Evolutionary conservation across 2,329 filamentous ascomycete species (phyloP), one percentile per base, ranked within the genome.

Genomic region (Ophiostoma sp.): DNA sequence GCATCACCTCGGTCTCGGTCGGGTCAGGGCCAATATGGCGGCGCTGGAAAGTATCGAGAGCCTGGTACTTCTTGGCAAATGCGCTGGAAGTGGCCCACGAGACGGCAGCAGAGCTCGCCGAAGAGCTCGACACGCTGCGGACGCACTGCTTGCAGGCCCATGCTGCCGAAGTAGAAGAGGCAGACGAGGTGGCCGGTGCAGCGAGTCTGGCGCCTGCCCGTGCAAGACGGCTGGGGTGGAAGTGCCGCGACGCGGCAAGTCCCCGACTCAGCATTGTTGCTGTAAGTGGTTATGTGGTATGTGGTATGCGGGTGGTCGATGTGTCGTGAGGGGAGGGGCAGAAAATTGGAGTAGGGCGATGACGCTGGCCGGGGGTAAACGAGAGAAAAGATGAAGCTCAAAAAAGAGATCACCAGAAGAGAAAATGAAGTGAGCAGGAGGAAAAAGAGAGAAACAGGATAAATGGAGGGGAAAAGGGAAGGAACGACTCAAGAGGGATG

Each of bases 11-110:
- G 0, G 90, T 88, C 72, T 93, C 90, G 61, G 86, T 84, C 45
- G 91, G 86, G 70, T 91, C 90, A 3, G 94, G 94, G 0, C 95
- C 95, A 83, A 98, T 97, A 83, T 98, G 95, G 68, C 95, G 90
- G 74, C 92, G 88, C 72, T 92, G 87, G 79, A 97, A 97, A 55
- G 89, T 89, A 79, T 91, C 89, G 73, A 89, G 83, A 22, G 79
- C 57, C 31, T 70, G 74, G 50, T 69, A 77, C 74, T 76, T 79
- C 80, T 66, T 72, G 61, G 72, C 75, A 72, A 73, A 66, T 33
- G 69, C 73, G 72, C 42, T 73, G 28, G 73, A 64, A 1, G 75
- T 73, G 8, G 75, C 73, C 75, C 76, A 76, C 1, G 75, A 75
- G 12, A 76, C 73, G 17, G 73, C 36, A 1, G 71, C 74, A 45